Evolutionary conservation across 2,329 filamentous ascomycete species (phyloP), one percentile per base, ranked within the genome.

Genomic region (Clathrospora elynae): DNA sequence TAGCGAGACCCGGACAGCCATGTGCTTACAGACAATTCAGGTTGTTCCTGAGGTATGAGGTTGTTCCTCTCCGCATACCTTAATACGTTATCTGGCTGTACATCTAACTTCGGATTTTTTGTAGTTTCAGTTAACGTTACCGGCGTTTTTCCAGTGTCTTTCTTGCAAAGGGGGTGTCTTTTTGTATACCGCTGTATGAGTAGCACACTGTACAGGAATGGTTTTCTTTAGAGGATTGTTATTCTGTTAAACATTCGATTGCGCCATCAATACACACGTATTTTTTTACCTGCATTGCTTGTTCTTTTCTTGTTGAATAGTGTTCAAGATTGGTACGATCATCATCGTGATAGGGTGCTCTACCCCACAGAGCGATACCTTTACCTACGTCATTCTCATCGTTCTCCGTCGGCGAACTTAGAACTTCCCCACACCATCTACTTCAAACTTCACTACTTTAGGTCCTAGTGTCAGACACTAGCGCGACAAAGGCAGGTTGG

Each of bases 321-420:
- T n/a, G n/a, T n/a, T n/a, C n/a, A n/a, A n/a, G n/a, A n/a, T n/a
- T n/a, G n/a, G n/a, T n/a, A n/a, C n/a, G n/a, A n/a, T n/a, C n/a
- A n/a, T n/a, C n/a, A n/a, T n/a, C n/a, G n/a, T n/a, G n/a, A n/a
- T n/a, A n/a, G n/a, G 22, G 22, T 36, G 11, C 13, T n/a, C 13
- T 40, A 22, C 40, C 35, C 45, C 35, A 33, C 42, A 50, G 20
- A 13, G 10, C 12, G 14, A 20, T 40, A 18, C 9, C 6, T 6
- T 17, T 14, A 43, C 17, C 23, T 53, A 55, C 55, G 51, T 59
- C 55, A 58, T 55, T 31, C 31, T 33, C 19, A 29, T 34, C 40
- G 43, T 57, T 59, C 40, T 35, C 55, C 51, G 53, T 49, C 55
- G 53, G 55, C 37, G 57, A 55, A 26, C 46, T 22, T 26, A 38